Evolutionary conservation across 352 stramenopile genomes (phyloP), one percentile per base, ranked within the genome.

Genomic region (Phytophthora uliginosa): DNA sequence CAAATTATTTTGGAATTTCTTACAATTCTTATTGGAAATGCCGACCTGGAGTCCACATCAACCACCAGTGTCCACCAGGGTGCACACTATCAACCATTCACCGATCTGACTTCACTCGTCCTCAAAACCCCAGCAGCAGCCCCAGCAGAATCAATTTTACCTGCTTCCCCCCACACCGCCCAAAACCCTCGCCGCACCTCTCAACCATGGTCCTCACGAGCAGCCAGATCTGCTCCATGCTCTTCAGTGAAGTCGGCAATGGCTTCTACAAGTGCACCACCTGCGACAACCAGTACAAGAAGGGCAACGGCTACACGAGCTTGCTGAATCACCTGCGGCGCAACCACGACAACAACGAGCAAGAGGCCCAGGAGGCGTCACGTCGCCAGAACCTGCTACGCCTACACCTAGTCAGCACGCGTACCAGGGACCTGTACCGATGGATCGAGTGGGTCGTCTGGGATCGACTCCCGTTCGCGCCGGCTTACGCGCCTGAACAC

Each of bases 251-350:
- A 34, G 63, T 45, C 31, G 40, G 31, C 24, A 34, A 53, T 45
- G 34, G 51, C 36, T 38, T 42, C 34, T 56, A 59, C 45, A 61
- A 69, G 40, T 73, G 70, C 53, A 61, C 17, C 6, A 54, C 68
- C 42, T 77, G 70, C 63, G 36, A 50, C 28, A 72, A 66, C 36
- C 45, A 48, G 24, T 77, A 69, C 64, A 66, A 66, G 52, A 64
- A 69, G 9, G 64, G 59, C 28, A 69, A 69, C 36, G 59, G 62
- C 50, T 76, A 71, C 56, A 68, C 63, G 20, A 72, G 67, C 40
- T 0, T 48, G 40, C 40, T 48, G 15, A 48, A 48, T 15, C 40
- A 48, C 40, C 40, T 48, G 13, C 6, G 15, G 3, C 40, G 40
- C 40, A 48, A 48, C 40, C 40, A 22, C 40, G 40, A 48, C 40